A percentile compares a stretch with the other conserved stretches of the same genome.
These are phyloP conservation scores for Ailanthus altissimus DNA, from an alignment of 345 rosid species.

Conservation along the genomic window DNA sequence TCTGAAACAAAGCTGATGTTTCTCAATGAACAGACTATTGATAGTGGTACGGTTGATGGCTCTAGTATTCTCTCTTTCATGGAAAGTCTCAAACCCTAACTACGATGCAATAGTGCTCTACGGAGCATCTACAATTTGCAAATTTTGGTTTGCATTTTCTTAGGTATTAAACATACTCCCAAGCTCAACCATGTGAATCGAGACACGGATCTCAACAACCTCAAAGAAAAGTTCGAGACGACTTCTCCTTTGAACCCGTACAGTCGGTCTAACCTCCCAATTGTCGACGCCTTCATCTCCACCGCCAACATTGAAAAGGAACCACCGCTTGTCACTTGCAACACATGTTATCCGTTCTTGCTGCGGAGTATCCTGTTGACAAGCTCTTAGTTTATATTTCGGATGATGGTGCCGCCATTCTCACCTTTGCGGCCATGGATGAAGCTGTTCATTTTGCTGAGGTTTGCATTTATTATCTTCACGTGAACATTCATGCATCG, in stretches of 20 bases:
- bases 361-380: conserved; percentile 80
- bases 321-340: conserved; percentile 90
- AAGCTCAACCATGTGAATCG: conserved; percentile 86
- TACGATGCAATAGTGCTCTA: conserved; percentile 87
- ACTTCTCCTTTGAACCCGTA: conserved; percentile 75
- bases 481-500: not conserved
- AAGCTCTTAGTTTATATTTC: conserved; percentile 78
- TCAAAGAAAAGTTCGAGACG: conserved; percentile 73
- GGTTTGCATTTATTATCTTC: conserved; percentile 26
- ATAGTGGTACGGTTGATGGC: conserved; percentile 53
- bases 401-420: conserved; percentile 87
- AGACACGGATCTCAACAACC: conserved; percentile 75
- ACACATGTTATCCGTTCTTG: conserved; percentile 73
- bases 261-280: conserved; percentile 88
- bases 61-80: conserved; percentile 56
- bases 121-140: conserved; percentile 80
- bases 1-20: too few relatives aligned
- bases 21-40: conserved; percentile 45
- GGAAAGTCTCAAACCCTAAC: conserved; percentile 82
- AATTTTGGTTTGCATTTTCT: conserved; percentile 92
- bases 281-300: conserved; percentile 79
- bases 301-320: conserved; percentile 93
- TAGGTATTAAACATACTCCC: conserved; percentile 87
- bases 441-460: conserved; percentile 87
- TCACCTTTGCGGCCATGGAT: conserved; percentile 97